These are phyloP conservation scores for Neoboletus magnificus DNA, from an alignment of 768 basidiomycete species.

Conservation along the genomic window DNA sequence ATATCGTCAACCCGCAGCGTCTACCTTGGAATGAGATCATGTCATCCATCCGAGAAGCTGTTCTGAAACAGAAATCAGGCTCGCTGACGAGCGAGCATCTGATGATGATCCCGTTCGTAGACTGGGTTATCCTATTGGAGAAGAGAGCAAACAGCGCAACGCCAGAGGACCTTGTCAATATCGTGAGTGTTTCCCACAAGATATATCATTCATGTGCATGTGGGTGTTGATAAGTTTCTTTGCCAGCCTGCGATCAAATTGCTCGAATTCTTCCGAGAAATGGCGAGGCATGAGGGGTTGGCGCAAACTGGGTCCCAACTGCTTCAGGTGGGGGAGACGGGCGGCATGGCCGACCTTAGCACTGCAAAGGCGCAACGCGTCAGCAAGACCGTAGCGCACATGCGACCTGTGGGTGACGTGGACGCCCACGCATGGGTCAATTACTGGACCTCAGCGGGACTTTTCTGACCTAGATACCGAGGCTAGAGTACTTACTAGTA, in stretches of 20 bases:
- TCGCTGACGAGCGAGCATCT: constrained; percentile 9
- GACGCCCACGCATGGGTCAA: constrained; percentile 18
- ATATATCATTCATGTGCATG: no score
- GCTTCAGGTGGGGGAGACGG: not conserved
- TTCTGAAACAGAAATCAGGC: constrained; percentile 11
- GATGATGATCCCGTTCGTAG: constrained; percentile 21
- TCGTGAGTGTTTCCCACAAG: not conserved
- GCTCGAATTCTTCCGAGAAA: constrained; percentile 25
- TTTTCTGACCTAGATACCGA: constrained; percentile 2
- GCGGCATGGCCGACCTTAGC: constrained; percentile 2
- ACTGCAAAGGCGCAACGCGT: constrained; percentile 10
- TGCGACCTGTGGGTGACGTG: constrained; percentile 9
- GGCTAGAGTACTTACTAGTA: not conserved
- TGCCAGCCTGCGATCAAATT: constrained; percentile 33
- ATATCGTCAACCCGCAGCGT: constrained; percentile 39
- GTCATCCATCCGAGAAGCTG: constrained; percentile 16
- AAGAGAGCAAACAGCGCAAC: constrained; percentile 16
- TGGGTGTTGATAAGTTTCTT: not conserved
- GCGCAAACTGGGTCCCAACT: not conserved
- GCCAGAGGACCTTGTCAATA: constrained; percentile 2
- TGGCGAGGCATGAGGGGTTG: constrained; percentile 3
- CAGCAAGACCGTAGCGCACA: constrained; percentile 10
- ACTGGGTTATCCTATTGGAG: constrained; percentile 32
- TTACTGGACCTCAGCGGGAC: constrained; percentile 2
- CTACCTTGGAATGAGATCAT: constrained; percentile 31